These are phyloP conservation scores for Clitopilus hobsonii DNA, from an alignment of 768 basidiomycete species.

Conservation along the genomic window DNA sequence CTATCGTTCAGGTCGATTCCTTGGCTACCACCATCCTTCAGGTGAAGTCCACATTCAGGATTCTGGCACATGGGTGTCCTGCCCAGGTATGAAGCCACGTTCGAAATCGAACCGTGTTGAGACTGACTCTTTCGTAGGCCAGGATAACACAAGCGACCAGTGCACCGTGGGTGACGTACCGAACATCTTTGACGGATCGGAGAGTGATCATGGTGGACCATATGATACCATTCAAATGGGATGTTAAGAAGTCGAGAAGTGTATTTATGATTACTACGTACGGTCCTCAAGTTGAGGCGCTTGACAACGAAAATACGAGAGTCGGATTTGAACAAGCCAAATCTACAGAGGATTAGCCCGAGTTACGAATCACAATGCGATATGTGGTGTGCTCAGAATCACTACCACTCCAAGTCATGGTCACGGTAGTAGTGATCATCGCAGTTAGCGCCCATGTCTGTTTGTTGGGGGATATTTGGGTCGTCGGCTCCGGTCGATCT, in stretches of 20 bases:
- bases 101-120: constrained; percentile 33
- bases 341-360: no score
- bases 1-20: constrained; percentile 21
- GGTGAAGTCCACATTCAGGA: constrained; percentile 50
- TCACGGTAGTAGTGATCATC: no score
- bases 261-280: background rate
- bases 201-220: constrained; percentile 44
- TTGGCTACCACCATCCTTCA: constrained; percentile 38
- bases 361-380: no score
- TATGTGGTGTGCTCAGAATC: no score
- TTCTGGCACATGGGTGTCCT: constrained; percentile 45
- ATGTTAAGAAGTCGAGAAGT: constrained; percentile 9
- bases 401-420: no score
- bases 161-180: constrained; percentile 53
- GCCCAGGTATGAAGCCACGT: constrained; percentile 46
- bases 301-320: no score
- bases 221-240: constrained; percentile 26
- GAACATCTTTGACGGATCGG: constrained; percentile 38
- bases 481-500: no score
- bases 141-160: constrained; percentile 50
- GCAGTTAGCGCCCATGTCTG: no score
- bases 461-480: no score
- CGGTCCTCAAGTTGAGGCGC: background rate
- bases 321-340: no score
- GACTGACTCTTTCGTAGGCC: constrained; percentile 26